phyloP scores from a whole-genome alignment of 2,329 filamentous ascomycete genomes.

The Beauveria pseudobassiana region DNA sequence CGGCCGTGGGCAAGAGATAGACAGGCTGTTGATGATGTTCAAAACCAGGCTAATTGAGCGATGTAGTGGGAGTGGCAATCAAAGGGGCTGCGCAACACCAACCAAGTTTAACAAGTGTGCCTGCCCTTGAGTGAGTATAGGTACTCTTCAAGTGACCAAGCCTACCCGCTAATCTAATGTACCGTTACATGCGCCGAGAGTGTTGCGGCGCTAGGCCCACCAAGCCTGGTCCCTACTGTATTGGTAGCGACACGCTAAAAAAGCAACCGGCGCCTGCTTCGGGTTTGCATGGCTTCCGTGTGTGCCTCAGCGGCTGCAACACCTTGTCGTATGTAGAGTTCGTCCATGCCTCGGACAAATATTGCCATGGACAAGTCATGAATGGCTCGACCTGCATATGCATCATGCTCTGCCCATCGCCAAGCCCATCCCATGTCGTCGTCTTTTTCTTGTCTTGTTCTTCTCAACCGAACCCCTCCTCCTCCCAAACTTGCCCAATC shows the following conservation, averaged over 20 bases:
- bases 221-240: not conserved
- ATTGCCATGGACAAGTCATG: not conserved
- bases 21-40: constrained; percentile 9
- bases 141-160: too few relatives aligned
- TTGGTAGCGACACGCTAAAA: not conserved
- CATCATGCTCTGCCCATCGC: not conserved
- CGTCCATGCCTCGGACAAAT: not conserved
- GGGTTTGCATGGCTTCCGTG: not conserved
- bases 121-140: too few relatives aligned
- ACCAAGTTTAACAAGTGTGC: not conserved
- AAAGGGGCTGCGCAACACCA: constrained; percentile 11
- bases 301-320: not conserved
- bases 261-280: not conserved
- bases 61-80: constrained; percentile 11
- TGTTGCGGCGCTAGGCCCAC: not conserved
- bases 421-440: not conserved
- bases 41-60: constrained; percentile 5
- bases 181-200: not conserved
- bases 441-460: not conserved
- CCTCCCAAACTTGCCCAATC: not conserved
- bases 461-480: not conserved
- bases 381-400: not conserved
- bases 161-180: not conserved
- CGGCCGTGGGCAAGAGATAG: not conserved
- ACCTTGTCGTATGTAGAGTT: not conserved